Base-by-base conservation (phyloP, 352 stramenopile genomes). In the Phytophthora parvispora region DNA sequence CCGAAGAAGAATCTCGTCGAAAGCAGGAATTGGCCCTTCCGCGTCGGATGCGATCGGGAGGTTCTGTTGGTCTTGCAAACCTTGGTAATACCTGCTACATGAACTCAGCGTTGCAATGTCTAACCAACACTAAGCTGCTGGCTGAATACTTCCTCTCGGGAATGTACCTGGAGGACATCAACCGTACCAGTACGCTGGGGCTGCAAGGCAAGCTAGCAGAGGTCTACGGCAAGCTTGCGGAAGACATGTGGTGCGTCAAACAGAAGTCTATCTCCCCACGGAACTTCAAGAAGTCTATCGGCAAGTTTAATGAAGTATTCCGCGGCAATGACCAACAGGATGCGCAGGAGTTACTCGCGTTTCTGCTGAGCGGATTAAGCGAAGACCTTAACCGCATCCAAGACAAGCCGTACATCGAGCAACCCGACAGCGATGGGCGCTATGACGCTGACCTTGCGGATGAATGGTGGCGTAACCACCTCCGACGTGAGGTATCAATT, bases 381-480 rank as follows among this genome's bases (percentile, higher is more conserved):
- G 98, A 99, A 78, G 98, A 99, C 69, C 78, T 99, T 7, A 99
- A 99, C 76, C 88, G 97, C 34, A 98, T 99, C 50, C 90, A 93
- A 18, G 85, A 98, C 54, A 98, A 99, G 68, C 97, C 97, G 12
- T 99, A 99, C 69, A 96, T 99, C 9, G 96, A 99, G 74, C 98
- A 99, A 45, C 87, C 97, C 10, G 97, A 99, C 70, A 98, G 92
- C 36, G 97, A 99, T 74, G 97, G 97, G n/a, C 90, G 98, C 20
- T 97, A 98, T 36, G 98, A 99, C 75, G 88, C 88, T 9, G 98
- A 99, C 75, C 77, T 99, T 27, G 98, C 98, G 10, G 94, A 99
- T 61, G 99, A 99, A 74, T 99, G 98, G 97, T 99, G 98, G 98
- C 81, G 91, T 16, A 99, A 99, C 68, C 97, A 99, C 77, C 84